Evolutionary conservation across 768 basidiomycete species (phyloP), one percentile per base, ranked within the genome.

Genomic region (Macrocybe gigantea): DNA sequence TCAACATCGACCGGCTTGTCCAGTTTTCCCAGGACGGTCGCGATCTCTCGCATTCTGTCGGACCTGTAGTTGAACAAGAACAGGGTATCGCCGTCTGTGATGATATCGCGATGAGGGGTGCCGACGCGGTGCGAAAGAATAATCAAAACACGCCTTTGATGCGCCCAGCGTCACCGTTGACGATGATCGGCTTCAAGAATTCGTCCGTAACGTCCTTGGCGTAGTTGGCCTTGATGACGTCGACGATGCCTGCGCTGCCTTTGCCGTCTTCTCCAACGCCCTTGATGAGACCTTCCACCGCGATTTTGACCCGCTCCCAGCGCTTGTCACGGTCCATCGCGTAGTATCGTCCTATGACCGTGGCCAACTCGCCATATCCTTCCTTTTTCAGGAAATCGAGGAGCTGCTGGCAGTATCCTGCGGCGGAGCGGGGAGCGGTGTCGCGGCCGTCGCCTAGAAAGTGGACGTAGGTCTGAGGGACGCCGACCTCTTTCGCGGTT

Each of bases 61-160:
- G 93, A 94, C 51, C 94, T 85, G 67, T 97, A 96, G 73, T 97
- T 97, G 83, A 95, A 97, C 71, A 89, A 83, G 78, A 95, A 96
- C 4, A 97, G 61, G 0, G 93, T 94, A 65, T 96, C 93, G 38
- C 72, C 76, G 49, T 92, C 91, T 91, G 53, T 22, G 35, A 31
- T 10, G 6, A 11, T 6, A 33, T 22, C 22, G 7, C 29, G 29
- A 33, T 33, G 10, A 13, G 8, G 5, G 29, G 6, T 5, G 42
- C 5, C 5, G 6, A 31, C n/a, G 31, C 22, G 22, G 22, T 22
- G 11, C 4, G 4, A 33, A 7, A 12, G 5, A 43, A 8, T 10
- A 5, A 22, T 8, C 13, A 15, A 40, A 35, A 64, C 72, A 41
- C 55, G 86, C 89, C 85, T 66, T 93, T 86, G 60, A 95, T 80